Percentiles rank a stretch among this genome's conserved stretches.
These are phyloP conservation scores for Posidonia australis DNA, from an alignment of 106 monocot genomes.

Conservation along the genomic window DNA sequence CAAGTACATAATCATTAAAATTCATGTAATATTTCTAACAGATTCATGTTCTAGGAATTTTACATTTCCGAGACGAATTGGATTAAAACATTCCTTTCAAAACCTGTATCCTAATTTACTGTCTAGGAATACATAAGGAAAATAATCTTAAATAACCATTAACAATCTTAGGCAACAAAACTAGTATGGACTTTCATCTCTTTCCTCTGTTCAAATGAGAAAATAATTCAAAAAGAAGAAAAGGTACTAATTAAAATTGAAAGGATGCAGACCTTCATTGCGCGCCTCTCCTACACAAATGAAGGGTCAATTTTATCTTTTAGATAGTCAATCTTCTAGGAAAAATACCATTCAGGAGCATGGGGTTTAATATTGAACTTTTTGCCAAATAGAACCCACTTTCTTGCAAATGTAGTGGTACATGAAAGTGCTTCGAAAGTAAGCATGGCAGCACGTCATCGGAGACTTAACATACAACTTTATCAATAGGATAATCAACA, in stretches of 20 bases:
- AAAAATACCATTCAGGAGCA: conserved; percentile 18
- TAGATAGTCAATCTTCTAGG: conserved; percentile 16
- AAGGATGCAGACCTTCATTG: conserved; percentile 9
- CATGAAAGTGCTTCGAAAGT: conserved; percentile 17
- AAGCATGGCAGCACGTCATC: conserved; percentile 18
- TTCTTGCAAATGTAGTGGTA: conserved; percentile 13
- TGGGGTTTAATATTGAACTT: conserved; percentile 17
- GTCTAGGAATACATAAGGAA: no score
- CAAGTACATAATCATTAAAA: no score
- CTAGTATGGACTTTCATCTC: no score
- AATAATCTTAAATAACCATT: no score
- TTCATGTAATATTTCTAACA: no score
- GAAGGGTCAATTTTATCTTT: conserved; percentile 19
- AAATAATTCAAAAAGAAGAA: background rate
- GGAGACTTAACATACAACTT: conserved; percentile 52
- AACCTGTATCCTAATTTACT: no score
- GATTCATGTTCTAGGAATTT: no score
- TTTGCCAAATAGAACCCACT: conserved; percentile 18
- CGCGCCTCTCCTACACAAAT: conserved; percentile 14
- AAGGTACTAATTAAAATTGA: background rate
- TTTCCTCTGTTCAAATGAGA: no score
- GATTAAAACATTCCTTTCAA: no score
- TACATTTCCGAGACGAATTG: no score
- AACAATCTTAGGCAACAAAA: no score
- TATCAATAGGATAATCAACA: conserved; percentile 66